phyloP scores from a whole-genome alignment of 805 yeast genomes.

The Nakazawaea ernobii region DNA sequence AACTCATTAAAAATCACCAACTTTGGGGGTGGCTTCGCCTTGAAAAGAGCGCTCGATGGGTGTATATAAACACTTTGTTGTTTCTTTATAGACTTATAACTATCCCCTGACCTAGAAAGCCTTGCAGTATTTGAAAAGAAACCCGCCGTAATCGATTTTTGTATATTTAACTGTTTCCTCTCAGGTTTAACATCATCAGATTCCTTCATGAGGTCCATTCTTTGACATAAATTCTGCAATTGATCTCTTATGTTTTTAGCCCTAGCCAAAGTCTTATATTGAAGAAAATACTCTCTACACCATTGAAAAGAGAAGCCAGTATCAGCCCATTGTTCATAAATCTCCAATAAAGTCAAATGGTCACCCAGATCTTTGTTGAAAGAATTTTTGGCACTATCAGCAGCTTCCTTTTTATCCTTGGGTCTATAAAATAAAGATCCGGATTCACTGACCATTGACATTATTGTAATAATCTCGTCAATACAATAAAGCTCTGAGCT shows the following conservation, averaged over 20 bases:
- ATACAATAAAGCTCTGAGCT: slow-evolving; percentile 59
- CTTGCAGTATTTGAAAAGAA: slow-evolving; percentile 63
- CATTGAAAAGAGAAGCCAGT: slow-evolving; percentile 65
- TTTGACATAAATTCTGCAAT: slow-evolving; percentile 51
- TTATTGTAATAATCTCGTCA: slow-evolving; percentile 63
- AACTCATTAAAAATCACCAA: slow-evolving; percentile 76
- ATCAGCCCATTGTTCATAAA: slow-evolving; percentile 73
- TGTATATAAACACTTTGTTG: slow-evolving; percentile 75
- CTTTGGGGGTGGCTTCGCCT: slow-evolving; percentile 66
- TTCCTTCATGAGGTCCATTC: slow-evolving; percentile 36
- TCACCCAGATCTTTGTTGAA: slow-evolving; percentile 65
- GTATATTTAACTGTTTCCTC: slow-evolving; percentile 28
- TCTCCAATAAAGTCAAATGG: slow-evolving; percentile 67
- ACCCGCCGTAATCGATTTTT: slow-evolving; percentile 59
- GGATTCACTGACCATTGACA: slow-evolving; percentile 81
- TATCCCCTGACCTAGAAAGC: slow-evolving; percentile 57
- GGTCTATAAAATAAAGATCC: slow-evolving; percentile 68
- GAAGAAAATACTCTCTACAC: slow-evolving; percentile 83
- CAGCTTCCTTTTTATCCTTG: slow-evolving; percentile 56
- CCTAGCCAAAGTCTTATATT: slow-evolving; percentile 63
- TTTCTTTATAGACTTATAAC: slow-evolving; percentile 59
- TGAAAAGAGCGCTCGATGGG: slow-evolving; percentile 73
- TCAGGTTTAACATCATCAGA: slow-evolving; percentile 25
- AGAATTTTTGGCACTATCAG: slow-evolving; percentile 55
- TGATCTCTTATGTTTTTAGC: slow-evolving; percentile 71